Base-by-base conservation (phyloP, 2,329 filamentous ascomycete species). In the Septoria linicola region DNA sequence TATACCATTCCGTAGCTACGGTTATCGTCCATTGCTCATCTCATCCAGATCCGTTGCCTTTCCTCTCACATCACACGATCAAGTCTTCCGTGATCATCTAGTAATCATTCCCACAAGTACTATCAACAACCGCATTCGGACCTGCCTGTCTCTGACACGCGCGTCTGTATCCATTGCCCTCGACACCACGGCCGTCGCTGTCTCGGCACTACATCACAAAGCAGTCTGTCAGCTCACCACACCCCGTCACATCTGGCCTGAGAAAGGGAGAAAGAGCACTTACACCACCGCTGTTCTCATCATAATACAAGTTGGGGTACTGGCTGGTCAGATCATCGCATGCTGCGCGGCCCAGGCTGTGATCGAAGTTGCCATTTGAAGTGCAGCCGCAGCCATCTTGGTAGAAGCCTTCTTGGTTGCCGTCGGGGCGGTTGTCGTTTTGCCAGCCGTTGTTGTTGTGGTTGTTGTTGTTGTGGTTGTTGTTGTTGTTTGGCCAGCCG, bases 391-490 rank as follows among this genome's bases (percentile, higher is more conserved):
- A 43, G 8, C 23, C 11, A 17, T 17, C 41, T n/a, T 43, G 41
- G 27, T 43, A 43, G 8, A 27, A 14, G 13, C 41, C 41, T 30
- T 43, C 41, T 30, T 43, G 25, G 27, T 43, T 43, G 27, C 41
- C 41, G 16, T 43, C 41, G 16, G 4, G 23, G 41, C 7, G 27
- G 27, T 13, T 7, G 27, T 30, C 13, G 27, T 13, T 13, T 13
- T 13, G 13, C 27, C 27, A 30, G 27, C 27, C 27, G 27, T 30
- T 13, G 13, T 13, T 7, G 27, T 13, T 13, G 7, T 7, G 27
- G 27, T 30, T 7, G 7, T 30, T 7, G 27, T n/a, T n/a, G n/a
- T n/a, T n/a, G n/a, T n/a, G n/a, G n/a, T n/a, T n/a, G n/a, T n/a
- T n/a, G n/a, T n/a, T n/a, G n/a, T n/a, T n/a, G n/a, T n/a, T n/a